Evolutionary conservation across 108 stramenopile genomes (phyloP), one percentile per base, ranked within the genome.

Genomic region (Nitzschia sp.): DNA sequence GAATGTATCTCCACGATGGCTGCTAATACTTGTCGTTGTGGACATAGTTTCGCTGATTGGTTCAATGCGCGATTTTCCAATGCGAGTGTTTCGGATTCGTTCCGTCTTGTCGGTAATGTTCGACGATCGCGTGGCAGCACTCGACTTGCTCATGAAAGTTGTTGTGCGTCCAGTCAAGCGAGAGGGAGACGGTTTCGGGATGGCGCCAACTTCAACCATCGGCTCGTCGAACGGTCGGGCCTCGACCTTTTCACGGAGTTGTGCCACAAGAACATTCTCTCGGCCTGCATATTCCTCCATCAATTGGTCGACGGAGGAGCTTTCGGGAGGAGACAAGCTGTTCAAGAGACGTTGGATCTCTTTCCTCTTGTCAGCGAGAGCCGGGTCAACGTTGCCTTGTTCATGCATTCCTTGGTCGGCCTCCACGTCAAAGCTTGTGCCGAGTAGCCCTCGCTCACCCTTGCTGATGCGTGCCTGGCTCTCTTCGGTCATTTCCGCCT

Each of bases 201-300:
- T 25, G n/a, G 55, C 58, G 32, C n/a, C 25, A 3, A 16, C 54
- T 3, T 61, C 29, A n/a, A 30, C 48, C 21, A 73, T 8, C 44
- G 64, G 64, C 29, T 78, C 77, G 47, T 78, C 81, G 63, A 78
- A 78, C 0, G 81, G 77, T 17, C 53, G 35, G 27, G 69, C 35
- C 35, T 78, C 75, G 5, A 53, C 57, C 41, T 38, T 34, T 23
- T 72, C 66, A 17, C 60, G 60, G 3, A 73, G 71, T 23, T 67
- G 50, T 26, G 22, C 23, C 28, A 78, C 45, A 8, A 79, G 55
- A 27, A 80, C 50, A 25, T 70, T 69, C 63, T 79, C 69, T 33
- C 59, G 50, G 4, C 71, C 75, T 2, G 63, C 63, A 41, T 57
- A 62, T 8, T 80, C 44, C 5, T 61, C 53, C 67, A 65, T 53